Percentiles rank a stretch among this genome's conserved stretches.
phyloP scores from a whole-genome alignment of 495 filamentous ascomycete species.

The Aspergillus egyptiacus region DNA sequence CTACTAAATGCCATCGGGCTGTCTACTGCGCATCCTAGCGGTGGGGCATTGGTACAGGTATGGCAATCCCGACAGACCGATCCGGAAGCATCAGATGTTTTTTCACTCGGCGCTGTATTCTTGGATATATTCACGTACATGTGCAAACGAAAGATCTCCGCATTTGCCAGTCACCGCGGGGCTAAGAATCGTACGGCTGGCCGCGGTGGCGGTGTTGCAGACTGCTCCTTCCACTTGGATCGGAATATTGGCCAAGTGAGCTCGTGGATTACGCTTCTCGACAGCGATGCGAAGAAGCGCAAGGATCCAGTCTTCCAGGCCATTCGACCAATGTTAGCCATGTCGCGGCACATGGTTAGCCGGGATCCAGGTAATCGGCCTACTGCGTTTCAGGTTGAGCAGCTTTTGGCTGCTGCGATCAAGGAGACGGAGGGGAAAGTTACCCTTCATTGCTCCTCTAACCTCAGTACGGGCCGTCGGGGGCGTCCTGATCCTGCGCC shows the following conservation, averaged over 20 bases:
- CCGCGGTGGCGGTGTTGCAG: constrained; percentile 62
- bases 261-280: constrained; percentile 67
- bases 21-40: constrained; percentile 13
- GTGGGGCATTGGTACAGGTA: constrained; percentile 36
- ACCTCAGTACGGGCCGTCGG: constrained; percentile 6
- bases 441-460: constrained; percentile 19
- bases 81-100: constrained; percentile 33
- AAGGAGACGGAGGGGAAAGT: constrained; percentile 16
- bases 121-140: constrained; percentile 77
- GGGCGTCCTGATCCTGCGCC: background rate
- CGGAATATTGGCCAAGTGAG: constrained; percentile 70
- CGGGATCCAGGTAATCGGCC: constrained; percentile 34
- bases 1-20: constrained; percentile 11
- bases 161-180: constrained; percentile 68
- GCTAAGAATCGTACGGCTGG: constrained; percentile 63
- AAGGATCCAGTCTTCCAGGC: constrained; percentile 46
- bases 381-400: constrained; percentile 30
- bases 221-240: constrained; percentile 69
- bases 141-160: constrained; percentile 62
- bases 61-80: constrained; percentile 36
- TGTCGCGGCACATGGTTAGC: constrained; percentile 42
- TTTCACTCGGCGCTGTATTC: constrained; percentile 39
- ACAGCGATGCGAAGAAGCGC: constrained; percentile 58
- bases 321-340: constrained; percentile 34
- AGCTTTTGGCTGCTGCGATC: constrained; percentile 16